Percentiles rank a stretch among this genome's conserved stretches.
Conservation (phyloP, 2,329 filamentous ascomycete species). For the Trichoderma asperellum region DNA sequence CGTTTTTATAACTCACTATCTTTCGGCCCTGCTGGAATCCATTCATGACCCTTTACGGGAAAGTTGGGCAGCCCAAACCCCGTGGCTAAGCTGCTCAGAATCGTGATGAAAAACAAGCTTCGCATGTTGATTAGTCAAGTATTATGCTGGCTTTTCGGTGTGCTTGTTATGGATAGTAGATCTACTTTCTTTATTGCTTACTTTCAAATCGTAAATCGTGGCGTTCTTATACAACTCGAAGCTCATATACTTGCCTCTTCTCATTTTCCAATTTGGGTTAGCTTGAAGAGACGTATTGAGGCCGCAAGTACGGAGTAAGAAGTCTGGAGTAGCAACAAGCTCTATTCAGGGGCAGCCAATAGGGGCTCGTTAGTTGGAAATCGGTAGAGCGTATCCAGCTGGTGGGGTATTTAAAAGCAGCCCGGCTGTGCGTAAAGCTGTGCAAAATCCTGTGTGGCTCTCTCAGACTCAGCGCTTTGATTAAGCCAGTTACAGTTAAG, state of each 20-base stretch:
- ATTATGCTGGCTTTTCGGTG: background rate
- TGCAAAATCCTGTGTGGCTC: background rate
- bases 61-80: constrained; percentile 9
- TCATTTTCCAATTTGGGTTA: background rate
- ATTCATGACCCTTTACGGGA: background rate
- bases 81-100: background rate
- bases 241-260: background rate
- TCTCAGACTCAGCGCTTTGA: background rate
- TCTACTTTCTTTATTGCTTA: background rate
- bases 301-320: background rate
- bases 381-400: background rate
- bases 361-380: background rate
- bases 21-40: constrained; percentile 5
- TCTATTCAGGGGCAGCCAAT: background rate
- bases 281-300: background rate
- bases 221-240: background rate
- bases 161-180: background rate
- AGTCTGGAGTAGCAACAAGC: background rate
- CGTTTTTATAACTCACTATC: background rate
- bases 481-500: background rate
- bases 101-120: background rate
- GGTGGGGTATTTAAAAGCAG: background rate
- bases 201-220: background rate
- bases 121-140: background rate
- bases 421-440: background rate